Percentiles rank a stretch among this genome's conserved stretches.
Conservation (phyloP, 306 rosid species). For the Inga leiocalycina region DNA sequence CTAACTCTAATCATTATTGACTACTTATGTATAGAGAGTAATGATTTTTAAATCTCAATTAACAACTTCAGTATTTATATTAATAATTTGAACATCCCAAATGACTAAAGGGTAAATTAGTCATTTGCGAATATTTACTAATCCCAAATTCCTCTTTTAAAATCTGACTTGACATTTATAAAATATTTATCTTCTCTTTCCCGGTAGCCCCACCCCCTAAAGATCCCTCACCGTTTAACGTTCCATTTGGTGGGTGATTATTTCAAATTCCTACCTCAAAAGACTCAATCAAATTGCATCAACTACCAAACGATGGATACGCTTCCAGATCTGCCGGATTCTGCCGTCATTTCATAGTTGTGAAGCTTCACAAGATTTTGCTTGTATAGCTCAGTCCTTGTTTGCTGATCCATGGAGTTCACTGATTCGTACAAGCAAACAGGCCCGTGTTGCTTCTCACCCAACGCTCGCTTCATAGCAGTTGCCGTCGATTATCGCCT, state of each 20-base stretch:
- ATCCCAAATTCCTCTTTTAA: too few species aligned
- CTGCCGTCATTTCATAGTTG: not conserved
- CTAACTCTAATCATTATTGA: too few species aligned
- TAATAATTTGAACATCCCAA: too few species aligned
- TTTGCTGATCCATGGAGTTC: conserved; percentile 74
- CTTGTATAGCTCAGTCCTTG: not conserved
- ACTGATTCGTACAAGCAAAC: conserved; percentile 91
- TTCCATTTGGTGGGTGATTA: not conserved
- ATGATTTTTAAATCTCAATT: accelerated
- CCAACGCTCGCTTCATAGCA: conserved; percentile 87
- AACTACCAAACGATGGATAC: not conserved
- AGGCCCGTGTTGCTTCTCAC: conserved; percentile 94
- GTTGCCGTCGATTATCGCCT: conserved; percentile 97
- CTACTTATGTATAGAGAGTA: too few species aligned
- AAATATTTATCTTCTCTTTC: too few species aligned
- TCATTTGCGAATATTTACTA: too few species aligned
- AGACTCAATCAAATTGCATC: not conserved
- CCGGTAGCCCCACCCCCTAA: too few species aligned
- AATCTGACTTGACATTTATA: too few species aligned
- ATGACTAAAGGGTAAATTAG: too few species aligned
- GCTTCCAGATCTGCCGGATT: conserved; percentile 5
- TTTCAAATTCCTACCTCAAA: conserved; percentile 17
- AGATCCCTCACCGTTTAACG: not conserved
- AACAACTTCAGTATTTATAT: too few species aligned
- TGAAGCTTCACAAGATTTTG: not conserved